Evolutionary conservation across 331 rosid species (phyloP), one percentile per base, ranked within the genome.

Genomic region (Acacia pycnantha): DNA sequence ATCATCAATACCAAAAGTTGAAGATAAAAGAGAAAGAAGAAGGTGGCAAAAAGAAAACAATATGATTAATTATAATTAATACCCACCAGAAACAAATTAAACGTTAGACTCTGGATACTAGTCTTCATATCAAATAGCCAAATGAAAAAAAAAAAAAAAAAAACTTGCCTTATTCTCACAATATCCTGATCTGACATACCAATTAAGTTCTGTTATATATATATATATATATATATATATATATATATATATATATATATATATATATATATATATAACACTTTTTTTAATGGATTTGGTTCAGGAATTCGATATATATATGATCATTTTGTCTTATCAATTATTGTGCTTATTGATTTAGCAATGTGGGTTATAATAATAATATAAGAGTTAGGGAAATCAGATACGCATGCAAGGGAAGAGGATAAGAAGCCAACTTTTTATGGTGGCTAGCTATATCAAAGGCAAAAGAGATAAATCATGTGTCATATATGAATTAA

Each of bases 11-110:
- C 19, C 74, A 76, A 77, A 82, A 22, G 41, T 65, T 76, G 61
- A 65, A 82, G 92, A 87, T 84, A 79, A 84, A 84, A 79, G 29
- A n/a, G 15, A 73, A 58, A 22, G 10, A 9, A 15, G 11, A 7
- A 29, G 43, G 70, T 2, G 76, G 82, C 48, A 26, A 69, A 46
- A 75, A 33, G 9, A 74, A 74, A 78, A 78, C 56, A 58, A 21
- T 11, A 3, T 1, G 4, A 16, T 13, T 13, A 47, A 2, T 43
- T 43, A 10, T 47, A 47, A 11, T 48, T 50, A 50, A 21, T 51
- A 51, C 11, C 31, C 27, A 58, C 24, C 4, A 64, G 22, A 40
- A 71, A 73, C 22, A 51, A n/a, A 71, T 22, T 68, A 21, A 54
- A 66, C 31, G 61, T 22, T 29, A 70, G 76, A 75, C 77, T 62